These are phyloP conservation scores for Starmerella bombicola DNA, from an alignment of 805 yeast species.

Conservation along the genomic window DNA sequence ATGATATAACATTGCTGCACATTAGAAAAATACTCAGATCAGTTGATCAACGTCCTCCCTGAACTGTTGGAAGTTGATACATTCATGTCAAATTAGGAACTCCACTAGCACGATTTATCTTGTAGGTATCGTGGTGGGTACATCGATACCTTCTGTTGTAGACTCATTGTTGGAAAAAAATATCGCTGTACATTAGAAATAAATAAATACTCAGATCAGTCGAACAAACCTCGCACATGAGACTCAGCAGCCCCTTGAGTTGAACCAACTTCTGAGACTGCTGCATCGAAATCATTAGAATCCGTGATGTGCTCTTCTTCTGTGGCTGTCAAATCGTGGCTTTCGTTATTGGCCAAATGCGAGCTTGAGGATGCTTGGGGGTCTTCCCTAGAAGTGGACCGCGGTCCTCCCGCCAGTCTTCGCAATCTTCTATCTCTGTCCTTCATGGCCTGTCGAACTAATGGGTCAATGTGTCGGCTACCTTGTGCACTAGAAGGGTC, in stretches of 20 bases:
- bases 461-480: neutral
- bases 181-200: neutral
- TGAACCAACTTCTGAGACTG: conserved; percentile 10
- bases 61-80: conserved; percentile 41
- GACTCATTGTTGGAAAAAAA: conserved; percentile 20
- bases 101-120: conserved; percentile 38
- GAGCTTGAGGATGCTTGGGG: too few species aligned
- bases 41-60: conserved; percentile 66
- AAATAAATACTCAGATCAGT: conserved; percentile 2
- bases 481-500: neutral
- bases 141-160: conserved; percentile 41
- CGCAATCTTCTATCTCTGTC: conserved; percentile 7
- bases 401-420: neutral
- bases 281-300: neutral
- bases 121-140: conserved; percentile 40
- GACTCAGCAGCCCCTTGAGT: conserved; percentile 9
- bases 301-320: too few species aligned
- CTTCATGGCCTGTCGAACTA: conserved; percentile 1
- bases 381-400: too few species aligned
- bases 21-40: too few species aligned
- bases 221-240: conserved; percentile 14
- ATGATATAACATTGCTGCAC: too few species aligned
- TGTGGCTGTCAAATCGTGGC: too few species aligned
- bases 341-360: too few species aligned
- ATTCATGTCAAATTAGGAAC: conserved; percentile 25